Percentiles rank a stretch among this genome's conserved stretches.
phyloP scores from a whole-genome alignment of 2,329 filamentous ascomycete species.

The Botrytis fragariae region DNA sequence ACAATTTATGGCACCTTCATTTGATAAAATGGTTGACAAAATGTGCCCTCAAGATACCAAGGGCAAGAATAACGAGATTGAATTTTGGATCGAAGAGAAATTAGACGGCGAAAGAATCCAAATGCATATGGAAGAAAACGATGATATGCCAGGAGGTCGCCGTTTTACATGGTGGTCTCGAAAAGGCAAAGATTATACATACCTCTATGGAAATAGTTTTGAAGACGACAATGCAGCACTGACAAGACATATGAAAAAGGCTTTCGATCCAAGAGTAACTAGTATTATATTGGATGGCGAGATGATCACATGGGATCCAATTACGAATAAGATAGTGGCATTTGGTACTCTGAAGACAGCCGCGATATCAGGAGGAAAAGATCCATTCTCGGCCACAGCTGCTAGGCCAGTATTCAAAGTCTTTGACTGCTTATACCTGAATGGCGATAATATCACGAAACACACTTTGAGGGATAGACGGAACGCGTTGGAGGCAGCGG shows the following conservation, averaged over 20 bases:
- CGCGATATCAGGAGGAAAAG: conserved; percentile 74
- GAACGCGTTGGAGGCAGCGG: conserved; percentile 67
- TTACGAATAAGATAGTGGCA: conserved; percentile 76
- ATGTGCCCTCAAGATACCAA: conserved; percentile 44
- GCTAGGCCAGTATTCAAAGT: conserved; percentile 77
- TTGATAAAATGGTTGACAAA: conserved; percentile 74
- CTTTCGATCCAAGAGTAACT: conserved; percentile 73
- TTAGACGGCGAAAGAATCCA: conserved; percentile 97
- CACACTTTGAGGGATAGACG: conserved; percentile 82
- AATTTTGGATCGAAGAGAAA: conserved; percentile 98
- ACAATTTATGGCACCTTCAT: conserved; percentile 81
- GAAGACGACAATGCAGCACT: conserved; percentile 72
- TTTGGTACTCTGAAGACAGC: conserved; percentile 95
- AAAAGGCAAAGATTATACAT: conserved; percentile 94
- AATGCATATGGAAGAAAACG: conserved; percentile 81
- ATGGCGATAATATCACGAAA: conserved; percentile 72
- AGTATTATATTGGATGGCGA: conserved; percentile 94
- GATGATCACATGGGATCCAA: conserved; percentile 97
- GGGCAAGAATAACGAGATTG: conserved; percentile 65
- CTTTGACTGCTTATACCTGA: conserved; percentile 90
- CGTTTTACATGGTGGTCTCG: conserved; percentile 89
- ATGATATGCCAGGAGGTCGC: conserved; percentile 63
- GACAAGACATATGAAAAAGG: conserved; percentile 73
- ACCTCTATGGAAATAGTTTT: conserved; percentile 80
- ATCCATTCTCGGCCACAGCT: conserved; percentile 59